phyloP scores from a whole-genome alignment of 768 basidiomycete species.

The Mycena venus region DNA sequence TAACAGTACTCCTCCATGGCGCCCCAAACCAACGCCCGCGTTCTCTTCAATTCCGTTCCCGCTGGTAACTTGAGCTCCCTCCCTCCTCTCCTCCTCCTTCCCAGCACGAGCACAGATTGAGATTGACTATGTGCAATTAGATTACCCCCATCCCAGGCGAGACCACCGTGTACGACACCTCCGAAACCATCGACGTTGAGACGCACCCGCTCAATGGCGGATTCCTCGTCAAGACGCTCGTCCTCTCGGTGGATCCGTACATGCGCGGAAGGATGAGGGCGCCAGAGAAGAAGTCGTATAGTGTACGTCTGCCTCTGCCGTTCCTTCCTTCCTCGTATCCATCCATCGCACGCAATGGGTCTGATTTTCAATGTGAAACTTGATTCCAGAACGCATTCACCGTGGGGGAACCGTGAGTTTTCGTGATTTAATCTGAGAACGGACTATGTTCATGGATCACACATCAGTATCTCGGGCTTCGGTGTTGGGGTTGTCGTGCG shows the following conservation, averaged over 20 bases:
- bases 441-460: neutral
- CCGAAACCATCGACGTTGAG: slow-evolving; percentile 64
- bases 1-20: neutral
- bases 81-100: neutral
- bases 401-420: neutral
- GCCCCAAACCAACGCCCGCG: neutral
- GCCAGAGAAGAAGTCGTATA: slow-evolving; percentile 41
- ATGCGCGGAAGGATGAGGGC: slow-evolving; percentile 55
- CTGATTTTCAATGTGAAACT: too few species aligned
- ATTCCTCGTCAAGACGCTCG: slow-evolving; percentile 64
- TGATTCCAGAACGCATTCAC: too few species aligned
- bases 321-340: too few species aligned
- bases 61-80: neutral
- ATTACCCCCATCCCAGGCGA: slow-evolving; percentile 48
- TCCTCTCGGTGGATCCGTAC: slow-evolving; percentile 59
- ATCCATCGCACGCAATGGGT: too few species aligned
- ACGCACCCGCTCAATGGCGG: slow-evolving; percentile 58
- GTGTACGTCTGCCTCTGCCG: slow-evolving; percentile 23
- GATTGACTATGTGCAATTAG: neutral
- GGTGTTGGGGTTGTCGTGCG: slow-evolving; percentile 62
- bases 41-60: neutral
- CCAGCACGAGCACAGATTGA: neutral
- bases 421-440: neutral
- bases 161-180: slow-evolving; percentile 59
- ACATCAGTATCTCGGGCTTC: slow-evolving; percentile 41